Evolutionary conservation across 2,329 filamentous ascomycete genomes (phyloP), one percentile per base, ranked within the genome.

Genomic region (Parastagonospora nodorum): DNA sequence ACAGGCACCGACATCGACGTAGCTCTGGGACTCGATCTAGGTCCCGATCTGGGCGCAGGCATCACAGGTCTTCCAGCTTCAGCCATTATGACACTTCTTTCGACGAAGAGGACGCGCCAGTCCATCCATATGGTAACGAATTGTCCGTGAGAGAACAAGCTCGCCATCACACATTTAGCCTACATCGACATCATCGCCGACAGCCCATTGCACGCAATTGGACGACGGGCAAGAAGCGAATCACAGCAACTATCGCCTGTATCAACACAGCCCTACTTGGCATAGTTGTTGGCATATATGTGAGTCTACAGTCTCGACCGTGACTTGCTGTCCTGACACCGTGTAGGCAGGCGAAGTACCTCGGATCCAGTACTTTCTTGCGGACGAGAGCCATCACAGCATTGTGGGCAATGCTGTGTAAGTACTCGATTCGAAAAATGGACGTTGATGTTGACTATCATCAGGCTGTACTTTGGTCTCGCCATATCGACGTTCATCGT

Each of bases 331-430:
- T 8, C 55, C 48, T 61, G 29, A 66, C 32, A 35, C 3, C 19
- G 9, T 12, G 2, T 24, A 61, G 76, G 86, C 88, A 47, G 89
- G 89, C 2, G 82, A 91, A 59, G 88, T 91, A 1, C 88, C 89
- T n/a, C 84, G 85, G 3, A 89, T 92, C 24, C 88, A 92, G 66
- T 91, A 91, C 68, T 86, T 85, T 61, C 83, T 92, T 56, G 85
- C 84, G 19, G 88, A 92, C 61, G 80, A 86, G 53, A 75, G 83
- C 38, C 88, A 90, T 61, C 79, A 83, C 51, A 81, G 85, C 1
- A 85, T 91, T 27, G 78, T 90, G 31, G 89, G 89, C 3, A 92
- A 92, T 60, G 87, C 89, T 12, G 81, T 85, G 71, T 78, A 56
- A 61, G 75, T 62, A 9, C 5, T 9, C 2, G 8, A 14, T 15